These are phyloP conservation scores for Ramichloridium luteum DNA, from an alignment of 2,329 filamentous ascomycete species.

Conservation along the genomic window DNA sequence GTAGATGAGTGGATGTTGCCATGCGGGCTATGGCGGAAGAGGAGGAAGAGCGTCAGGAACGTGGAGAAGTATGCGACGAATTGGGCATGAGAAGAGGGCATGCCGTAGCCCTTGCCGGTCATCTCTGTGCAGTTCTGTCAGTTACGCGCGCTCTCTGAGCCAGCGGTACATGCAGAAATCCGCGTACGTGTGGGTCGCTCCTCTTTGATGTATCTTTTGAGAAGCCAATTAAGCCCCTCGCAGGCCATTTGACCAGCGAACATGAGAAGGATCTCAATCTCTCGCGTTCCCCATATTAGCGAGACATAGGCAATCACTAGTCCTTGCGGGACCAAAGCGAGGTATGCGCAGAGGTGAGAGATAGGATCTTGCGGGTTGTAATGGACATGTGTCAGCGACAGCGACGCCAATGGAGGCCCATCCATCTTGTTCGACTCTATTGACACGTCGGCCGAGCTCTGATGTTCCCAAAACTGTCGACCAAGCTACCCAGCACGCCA, in stretches of 20 bases:
- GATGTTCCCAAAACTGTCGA: too few relatives aligned
- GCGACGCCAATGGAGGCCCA: constrained; percentile 59
- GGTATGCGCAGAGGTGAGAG: constrained; percentile 82
- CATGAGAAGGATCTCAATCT: constrained; percentile 79
- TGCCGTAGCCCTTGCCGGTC: constrained; percentile 89
- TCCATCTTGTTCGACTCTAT: too few relatives aligned
- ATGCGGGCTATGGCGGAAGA: constrained; percentile 59
- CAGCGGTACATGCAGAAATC: too few relatives aligned
- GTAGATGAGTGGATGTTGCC: constrained; percentile 29
- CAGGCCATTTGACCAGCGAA: constrained; percentile 85
- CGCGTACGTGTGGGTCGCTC: constrained; percentile 68
- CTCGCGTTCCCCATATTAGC: constrained; percentile 79
- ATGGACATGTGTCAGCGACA: constrained; percentile 91
- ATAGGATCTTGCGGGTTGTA: constrained; percentile 83
- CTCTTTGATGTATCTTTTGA: constrained; percentile 88
- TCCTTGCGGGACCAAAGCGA: constrained; percentile 84
- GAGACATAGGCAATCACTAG: constrained; percentile 84
- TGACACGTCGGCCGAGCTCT: too few relatives aligned
- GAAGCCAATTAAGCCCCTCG: constrained; percentile 76
- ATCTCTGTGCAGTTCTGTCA: constrained; percentile 41
- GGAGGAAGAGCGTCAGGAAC: constrained; percentile 71
- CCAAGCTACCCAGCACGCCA: too few relatives aligned
- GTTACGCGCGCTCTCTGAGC: too few relatives aligned
- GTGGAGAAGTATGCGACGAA: constrained; percentile 87
- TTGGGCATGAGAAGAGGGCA: constrained; percentile 92